A percentile compares a stretch with the other conserved stretches of the same genome.
phyloP scores from a whole-genome alignment of 768 basidiomycete genomes.

The Cystobasidium tubakii region DNA sequence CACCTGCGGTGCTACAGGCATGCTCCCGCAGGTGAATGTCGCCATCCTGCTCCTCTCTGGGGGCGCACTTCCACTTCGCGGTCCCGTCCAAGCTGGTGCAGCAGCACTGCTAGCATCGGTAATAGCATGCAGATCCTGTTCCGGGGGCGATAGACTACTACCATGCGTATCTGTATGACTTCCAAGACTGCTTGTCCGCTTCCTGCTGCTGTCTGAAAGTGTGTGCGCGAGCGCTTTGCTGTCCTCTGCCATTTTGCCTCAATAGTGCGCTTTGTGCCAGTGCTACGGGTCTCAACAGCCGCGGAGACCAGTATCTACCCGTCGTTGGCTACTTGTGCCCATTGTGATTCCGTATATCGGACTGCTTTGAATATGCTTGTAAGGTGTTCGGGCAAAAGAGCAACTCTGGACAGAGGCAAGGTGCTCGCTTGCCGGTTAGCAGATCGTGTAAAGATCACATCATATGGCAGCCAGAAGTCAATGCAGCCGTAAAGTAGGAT shows the following conservation, averaged over 20 bases:
- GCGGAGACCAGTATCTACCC: neutral
- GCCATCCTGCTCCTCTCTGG: conserved; percentile 1
- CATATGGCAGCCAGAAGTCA: too few relatives aligned
- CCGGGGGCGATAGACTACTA: neutral
- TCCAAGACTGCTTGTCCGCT: conserved; percentile 12
- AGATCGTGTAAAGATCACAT: too few relatives aligned
- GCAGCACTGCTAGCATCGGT: neutral
- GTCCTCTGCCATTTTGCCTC: neutral
- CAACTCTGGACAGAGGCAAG: too few relatives aligned
- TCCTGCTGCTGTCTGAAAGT: neutral
- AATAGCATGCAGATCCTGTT: neutral
- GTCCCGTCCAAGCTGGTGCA: conserved; percentile 1
- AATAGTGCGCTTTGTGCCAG: neutral
- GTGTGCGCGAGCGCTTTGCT: neutral
- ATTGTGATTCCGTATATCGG: neutral
- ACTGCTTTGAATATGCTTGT: neutral
- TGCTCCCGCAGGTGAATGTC: neutral
- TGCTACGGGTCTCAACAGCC: neutral
- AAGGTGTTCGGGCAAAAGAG: neutral
- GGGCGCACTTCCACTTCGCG: conserved; percentile 5
- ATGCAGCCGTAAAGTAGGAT: too few relatives aligned
- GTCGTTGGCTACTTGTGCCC: neutral
- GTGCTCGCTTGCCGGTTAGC: too few relatives aligned
- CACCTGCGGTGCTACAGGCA: neutral
- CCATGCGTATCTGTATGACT: neutral